Percentiles rank a stretch among this genome's conserved stretches.
Conservation (phyloP, 805 yeast species). For the Metschnikowia dekortorum region DNA sequence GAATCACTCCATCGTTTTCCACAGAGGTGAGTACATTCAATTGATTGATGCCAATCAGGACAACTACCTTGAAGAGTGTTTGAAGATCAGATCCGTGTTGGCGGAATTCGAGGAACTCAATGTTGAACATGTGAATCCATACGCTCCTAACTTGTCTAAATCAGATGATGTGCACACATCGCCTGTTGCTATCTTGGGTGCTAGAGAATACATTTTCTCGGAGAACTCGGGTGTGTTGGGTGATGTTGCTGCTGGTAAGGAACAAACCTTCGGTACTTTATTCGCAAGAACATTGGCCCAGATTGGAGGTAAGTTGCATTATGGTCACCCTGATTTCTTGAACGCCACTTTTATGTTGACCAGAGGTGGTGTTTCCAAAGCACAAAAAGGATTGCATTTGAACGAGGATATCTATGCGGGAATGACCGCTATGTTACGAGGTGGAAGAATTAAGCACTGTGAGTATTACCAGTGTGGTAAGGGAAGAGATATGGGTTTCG, state of each 20-base stretch:
- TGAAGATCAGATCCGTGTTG: constrained; percentile 68
- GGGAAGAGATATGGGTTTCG: constrained; percentile 82
- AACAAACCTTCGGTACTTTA: constrained; percentile 81
- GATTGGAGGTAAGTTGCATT: constrained; percentile 78
- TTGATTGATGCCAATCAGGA: constrained; percentile 83
- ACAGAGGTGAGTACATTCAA: constrained; percentile 78
- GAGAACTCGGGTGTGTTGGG: constrained; percentile 80
- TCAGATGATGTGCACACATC: constrained; percentile 39
- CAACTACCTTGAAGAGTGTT: constrained; percentile 75
- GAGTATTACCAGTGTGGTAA: constrained; percentile 85
- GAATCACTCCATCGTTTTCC: constrained; percentile 68
- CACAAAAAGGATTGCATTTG: constrained; percentile 76
- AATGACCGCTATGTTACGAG: constrained; percentile 71
- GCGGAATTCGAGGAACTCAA: constrained; percentile 72
- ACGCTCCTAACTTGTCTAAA: constrained; percentile 66
- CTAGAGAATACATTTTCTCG: constrained; percentile 78
- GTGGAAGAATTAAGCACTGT: constrained; percentile 80
- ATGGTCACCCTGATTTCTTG: constrained; percentile 84
- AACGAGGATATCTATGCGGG: constrained; percentile 88
- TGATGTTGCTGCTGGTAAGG: constrained; percentile 85
- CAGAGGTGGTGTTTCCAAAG: constrained; percentile 83
- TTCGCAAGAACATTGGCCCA: constrained; percentile 80
- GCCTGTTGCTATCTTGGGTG: constrained; percentile 82
- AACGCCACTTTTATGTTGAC: constrained; percentile 75
- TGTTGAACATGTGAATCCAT: constrained; percentile 64